A percentile compares a stretch with the other conserved stretches of the same genome.
phyloP scores from a whole-genome alignment of 2,329 filamentous ascomycete species.

The Arthroderma sp. region DNA sequence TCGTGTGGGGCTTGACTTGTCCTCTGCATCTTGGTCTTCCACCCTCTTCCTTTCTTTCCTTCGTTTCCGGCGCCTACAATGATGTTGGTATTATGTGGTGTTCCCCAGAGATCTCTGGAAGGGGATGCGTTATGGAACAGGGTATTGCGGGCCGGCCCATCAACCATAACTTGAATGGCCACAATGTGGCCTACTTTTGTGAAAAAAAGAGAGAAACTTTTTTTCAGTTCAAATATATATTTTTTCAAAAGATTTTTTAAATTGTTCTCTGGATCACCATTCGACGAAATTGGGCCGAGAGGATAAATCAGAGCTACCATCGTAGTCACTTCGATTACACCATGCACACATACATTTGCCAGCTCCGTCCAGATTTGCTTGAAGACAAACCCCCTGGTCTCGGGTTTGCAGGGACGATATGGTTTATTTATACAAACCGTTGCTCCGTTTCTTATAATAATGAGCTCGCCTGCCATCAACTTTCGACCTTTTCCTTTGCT shows the following conservation, averaged over 20 bases:
- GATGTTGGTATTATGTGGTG: not conserved
- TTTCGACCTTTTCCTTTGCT: no score
- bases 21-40: not conserved
- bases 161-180: constrained; percentile 6
- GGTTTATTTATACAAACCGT: not conserved
- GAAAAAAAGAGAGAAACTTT: no score
- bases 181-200: no score
- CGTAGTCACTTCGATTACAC: constrained; percentile 20
- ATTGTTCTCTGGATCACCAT: not conserved
- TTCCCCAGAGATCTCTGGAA: constrained; percentile 7
- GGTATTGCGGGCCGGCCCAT: constrained; percentile 35
- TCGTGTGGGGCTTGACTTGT: not conserved
- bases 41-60: not conserved
- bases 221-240: no score
- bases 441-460: no score
- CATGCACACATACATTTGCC: constrained; percentile 26
- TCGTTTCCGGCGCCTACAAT: constrained; percentile 1
- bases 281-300: constrained; percentile 11
- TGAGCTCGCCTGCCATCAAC: no score
- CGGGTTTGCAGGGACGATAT: constrained; percentile 7
- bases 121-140: constrained; percentile 7
- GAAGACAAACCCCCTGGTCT: constrained; percentile 19
- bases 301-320: no score
- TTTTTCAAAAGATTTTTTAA: no score
- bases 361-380: constrained; percentile 22